phyloP scores from a whole-genome alignment of 2,329 filamentous ascomycete genomes.

The Dactylonectria macrodidyma region DNA sequence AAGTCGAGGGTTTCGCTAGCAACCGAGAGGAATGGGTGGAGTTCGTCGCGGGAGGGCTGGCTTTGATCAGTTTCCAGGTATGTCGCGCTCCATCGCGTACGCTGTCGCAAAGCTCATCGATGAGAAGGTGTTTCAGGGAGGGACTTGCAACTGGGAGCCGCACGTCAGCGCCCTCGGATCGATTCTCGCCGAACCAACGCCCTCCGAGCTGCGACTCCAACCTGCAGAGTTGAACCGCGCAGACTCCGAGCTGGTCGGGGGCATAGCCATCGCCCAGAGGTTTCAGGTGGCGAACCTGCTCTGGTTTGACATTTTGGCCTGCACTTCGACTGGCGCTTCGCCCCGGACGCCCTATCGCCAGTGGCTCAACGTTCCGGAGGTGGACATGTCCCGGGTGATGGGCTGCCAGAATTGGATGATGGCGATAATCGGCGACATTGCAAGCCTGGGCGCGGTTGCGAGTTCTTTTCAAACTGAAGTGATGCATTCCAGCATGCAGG shows the following conservation, averaged over 20 bases:
- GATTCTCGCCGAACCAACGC: constrained; percentile 27
- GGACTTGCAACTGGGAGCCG: constrained; percentile 39
- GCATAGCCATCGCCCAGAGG: constrained; percentile 36
- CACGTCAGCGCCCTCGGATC: constrained; percentile 38
- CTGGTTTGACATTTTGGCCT: constrained; percentile 42
- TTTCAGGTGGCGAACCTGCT: constrained; percentile 39
- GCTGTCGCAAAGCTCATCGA: not conserved
- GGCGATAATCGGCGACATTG: constrained; percentile 37
- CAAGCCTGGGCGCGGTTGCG: not conserved
- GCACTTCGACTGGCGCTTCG: constrained; percentile 24
- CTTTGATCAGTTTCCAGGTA: constrained; percentile 49
- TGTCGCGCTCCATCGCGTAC: too few relatives aligned
- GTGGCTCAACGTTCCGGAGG: constrained; percentile 25
- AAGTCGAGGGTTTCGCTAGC: constrained; percentile 24
- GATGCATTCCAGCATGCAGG: not conserved
- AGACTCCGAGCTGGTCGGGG: constrained; percentile 7
- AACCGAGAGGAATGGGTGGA: constrained; percentile 43
- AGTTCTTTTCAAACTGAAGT: not conserved
- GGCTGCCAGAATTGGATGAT: constrained; percentile 42
- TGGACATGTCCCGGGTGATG: constrained; percentile 41
- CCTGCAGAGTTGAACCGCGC: constrained; percentile 1
- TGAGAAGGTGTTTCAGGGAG: constrained; percentile 38
- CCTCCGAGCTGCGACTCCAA: not conserved
- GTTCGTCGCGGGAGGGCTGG: constrained; percentile 44
- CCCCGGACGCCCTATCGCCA: constrained; percentile 29